A percentile compares a stretch with the other conserved stretches of the same genome.
These are phyloP conservation scores for Aspergillus proliferans DNA, from an alignment of 2,329 filamentous ascomycete genomes.

Conservation along the genomic window DNA sequence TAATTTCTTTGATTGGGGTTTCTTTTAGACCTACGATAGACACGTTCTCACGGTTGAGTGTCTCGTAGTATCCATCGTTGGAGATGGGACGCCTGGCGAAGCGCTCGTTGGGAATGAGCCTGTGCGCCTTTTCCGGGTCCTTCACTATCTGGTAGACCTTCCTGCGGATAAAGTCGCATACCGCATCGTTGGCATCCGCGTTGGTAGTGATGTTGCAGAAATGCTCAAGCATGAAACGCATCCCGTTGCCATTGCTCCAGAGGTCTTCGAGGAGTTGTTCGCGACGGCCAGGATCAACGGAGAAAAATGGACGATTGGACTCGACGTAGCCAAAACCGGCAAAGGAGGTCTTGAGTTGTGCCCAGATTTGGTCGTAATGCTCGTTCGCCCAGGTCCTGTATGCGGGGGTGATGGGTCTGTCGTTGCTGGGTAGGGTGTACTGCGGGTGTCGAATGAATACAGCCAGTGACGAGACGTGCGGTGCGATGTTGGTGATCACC, in stretches of 20 bases:
- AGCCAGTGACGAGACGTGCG: slow-evolving; percentile 20
- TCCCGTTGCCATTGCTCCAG: slow-evolving; percentile 28
- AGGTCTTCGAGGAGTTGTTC: slow-evolving; percentile 7
- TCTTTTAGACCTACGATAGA: slow-evolving; percentile 23
- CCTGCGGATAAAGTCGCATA: slow-evolving; percentile 14
- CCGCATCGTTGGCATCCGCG: slow-evolving; percentile 12
- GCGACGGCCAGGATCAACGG: slow-evolving; percentile 2
- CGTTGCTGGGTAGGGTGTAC: slow-evolving; percentile 25
- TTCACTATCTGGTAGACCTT: slow-evolving; percentile 13
- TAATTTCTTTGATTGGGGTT: slow-evolving; percentile 9
- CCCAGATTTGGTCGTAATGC: slow-evolving; percentile 6
- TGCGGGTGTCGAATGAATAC: slow-evolving; percentile 36
- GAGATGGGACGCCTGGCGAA: slow-evolving; percentile 11
- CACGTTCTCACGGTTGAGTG: slow-evolving; percentile 30
- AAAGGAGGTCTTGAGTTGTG: background rate
- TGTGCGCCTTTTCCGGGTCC: slow-evolving; percentile 12
- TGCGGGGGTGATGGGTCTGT: background rate
- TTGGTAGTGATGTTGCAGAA: slow-evolving; percentile 2
- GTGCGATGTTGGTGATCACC: slow-evolving; percentile 21
- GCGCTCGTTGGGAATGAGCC: slow-evolving; percentile 14
- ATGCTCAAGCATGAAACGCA: slow-evolving; percentile 32
- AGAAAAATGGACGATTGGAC: background rate
- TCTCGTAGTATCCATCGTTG: slow-evolving; percentile 26
- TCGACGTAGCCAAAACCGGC: slow-evolving; percentile 3
- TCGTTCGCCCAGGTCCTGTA: slow-evolving; percentile 18